Percentiles rank a stretch among this genome's conserved stretches.
Conservation (phyloP, 2,329 filamentous ascomycete genomes). For the Aspergillus sp. region DNA sequence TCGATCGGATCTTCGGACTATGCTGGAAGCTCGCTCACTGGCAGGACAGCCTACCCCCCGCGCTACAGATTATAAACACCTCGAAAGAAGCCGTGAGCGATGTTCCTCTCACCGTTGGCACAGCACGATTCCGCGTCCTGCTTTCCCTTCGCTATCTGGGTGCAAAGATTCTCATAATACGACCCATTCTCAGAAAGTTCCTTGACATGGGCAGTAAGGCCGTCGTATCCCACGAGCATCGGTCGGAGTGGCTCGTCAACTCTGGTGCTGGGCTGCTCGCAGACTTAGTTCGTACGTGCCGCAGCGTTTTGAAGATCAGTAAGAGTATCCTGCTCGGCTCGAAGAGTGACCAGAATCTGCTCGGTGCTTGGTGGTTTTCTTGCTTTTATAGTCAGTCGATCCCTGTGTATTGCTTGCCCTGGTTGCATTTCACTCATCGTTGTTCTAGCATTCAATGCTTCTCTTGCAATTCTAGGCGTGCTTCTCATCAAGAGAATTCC, state of each 20-base stretch:
- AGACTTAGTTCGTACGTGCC: slow-evolving; percentile 9
- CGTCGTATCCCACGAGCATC: background rate
- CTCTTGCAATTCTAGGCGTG: background rate
- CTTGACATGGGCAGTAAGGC: background rate
- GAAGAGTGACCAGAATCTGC: slow-evolving; percentile 9
- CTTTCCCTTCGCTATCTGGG: slow-evolving; percentile 14
- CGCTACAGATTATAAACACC: slow-evolving; percentile 4
- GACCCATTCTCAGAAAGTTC: slow-evolving; percentile 4
- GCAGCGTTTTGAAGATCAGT: slow-evolving; percentile 10
- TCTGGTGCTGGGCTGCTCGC: slow-evolving; percentile 3
- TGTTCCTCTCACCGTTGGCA: slow-evolving; percentile 5
- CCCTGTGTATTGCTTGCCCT: background rate
- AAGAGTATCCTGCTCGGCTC: slow-evolving; percentile 10
- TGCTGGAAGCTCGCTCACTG: slow-evolving; percentile 13
- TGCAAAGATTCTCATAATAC: slow-evolving; percentile 6
- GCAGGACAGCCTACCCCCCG: slow-evolving; percentile 10
- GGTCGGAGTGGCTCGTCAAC: background rate
- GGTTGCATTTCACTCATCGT: background rate
- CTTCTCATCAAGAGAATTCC: background rate
- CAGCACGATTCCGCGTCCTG: slow-evolving; percentile 9
- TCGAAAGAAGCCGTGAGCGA: background rate
- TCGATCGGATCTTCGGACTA: slow-evolving; percentile 8
- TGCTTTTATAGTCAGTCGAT: slow-evolving; percentile 14
- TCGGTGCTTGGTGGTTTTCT: slow-evolving; percentile 17
- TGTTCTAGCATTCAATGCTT: background rate